Evolutionary conservation across 1,139 yeast genomes (phyloP).

Genomic region (Taphrina pruni): DNA sequence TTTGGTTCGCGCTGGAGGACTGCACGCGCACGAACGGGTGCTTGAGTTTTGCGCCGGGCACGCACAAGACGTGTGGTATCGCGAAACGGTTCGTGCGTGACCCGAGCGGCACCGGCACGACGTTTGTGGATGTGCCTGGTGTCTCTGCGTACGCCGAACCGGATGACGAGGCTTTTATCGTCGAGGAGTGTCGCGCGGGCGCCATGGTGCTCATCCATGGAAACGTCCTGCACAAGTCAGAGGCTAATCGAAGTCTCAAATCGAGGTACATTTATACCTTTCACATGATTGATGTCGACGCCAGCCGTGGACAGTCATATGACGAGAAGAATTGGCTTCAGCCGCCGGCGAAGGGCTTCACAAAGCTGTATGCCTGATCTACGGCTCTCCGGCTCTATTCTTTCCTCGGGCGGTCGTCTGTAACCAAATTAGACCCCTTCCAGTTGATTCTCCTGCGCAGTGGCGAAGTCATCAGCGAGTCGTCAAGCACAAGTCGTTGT

Average conservation of each 20-base stretch:
- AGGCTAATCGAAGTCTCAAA: constrained; percentile 60
- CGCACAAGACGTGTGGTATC: constrained; percentile 66
- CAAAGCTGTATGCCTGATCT: constrained; percentile 28
- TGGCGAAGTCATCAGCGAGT: too few species aligned
- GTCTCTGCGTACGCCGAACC: constrained; percentile 13
- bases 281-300: constrained; percentile 73
- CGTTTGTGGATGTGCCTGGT: constrained; percentile 49
- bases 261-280: constrained; percentile 81
- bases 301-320: constrained; percentile 53
- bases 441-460: too few species aligned
- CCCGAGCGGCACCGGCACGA: constrained; percentile 61
- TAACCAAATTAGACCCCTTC: too few species aligned
- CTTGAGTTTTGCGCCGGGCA: constrained; percentile 72
- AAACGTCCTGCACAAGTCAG: constrained; percentile 74
- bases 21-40: constrained; percentile 75
- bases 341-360: constrained; percentile 32
- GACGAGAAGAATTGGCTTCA: constrained; percentile 77
- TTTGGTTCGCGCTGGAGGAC: constrained; percentile 82
- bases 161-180: constrained; percentile 56
- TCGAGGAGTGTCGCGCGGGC: constrained; percentile 61
- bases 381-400: too few species aligned
- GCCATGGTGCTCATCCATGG: constrained; percentile 72
- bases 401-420: too few species aligned
- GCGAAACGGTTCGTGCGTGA: constrained; percentile 66
- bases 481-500: too few species aligned